Percentiles rank a stretch among this genome's conserved stretches.
Evolutionary conservation across 495 filamentous ascomycete genomes (phyloP).

Genomic region (Zalerion maritima): DNA sequence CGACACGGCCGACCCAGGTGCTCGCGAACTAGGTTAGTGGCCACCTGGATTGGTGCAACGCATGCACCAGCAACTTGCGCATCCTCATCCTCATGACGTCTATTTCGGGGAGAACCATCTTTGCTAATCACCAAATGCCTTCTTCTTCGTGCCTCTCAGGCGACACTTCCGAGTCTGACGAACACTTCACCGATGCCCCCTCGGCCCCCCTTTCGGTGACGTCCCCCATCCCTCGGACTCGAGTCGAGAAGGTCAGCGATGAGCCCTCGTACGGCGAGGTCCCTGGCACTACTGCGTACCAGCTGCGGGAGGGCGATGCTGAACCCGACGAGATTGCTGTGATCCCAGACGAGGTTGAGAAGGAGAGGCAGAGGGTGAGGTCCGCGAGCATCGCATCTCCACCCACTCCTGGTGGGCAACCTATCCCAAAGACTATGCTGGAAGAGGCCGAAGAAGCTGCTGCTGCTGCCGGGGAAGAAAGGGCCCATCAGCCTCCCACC

Average conservation of each 20-base stretch:
- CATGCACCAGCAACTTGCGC: neutral
- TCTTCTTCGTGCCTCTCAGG: constrained; percentile 2
- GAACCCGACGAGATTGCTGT: constrained; percentile 56
- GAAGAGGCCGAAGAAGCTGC: constrained; percentile 30
- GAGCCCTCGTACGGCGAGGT: constrained; percentile 68
- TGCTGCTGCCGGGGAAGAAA: too few relatives aligned
- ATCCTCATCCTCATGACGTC: constrained; percentile 2
- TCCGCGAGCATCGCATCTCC: constrained; percentile 8
- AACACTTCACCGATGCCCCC: constrained; percentile 84
- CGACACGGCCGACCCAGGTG: constrained; percentile 62
- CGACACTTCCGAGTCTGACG: constrained; percentile 61
- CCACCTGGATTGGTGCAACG: neutral
- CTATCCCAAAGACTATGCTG: constrained; percentile 34
- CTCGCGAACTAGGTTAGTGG: constrained; percentile 61
- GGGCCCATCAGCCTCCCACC: too few relatives aligned
- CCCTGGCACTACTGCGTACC: constrained; percentile 67
- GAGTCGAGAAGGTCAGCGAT: constrained; percentile 63
- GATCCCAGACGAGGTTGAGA: constrained; percentile 29
- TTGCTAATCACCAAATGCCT: constrained; percentile 6
- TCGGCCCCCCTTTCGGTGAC: constrained; percentile 46
- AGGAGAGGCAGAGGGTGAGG: constrained; percentile 10
- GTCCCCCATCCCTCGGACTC: constrained; percentile 60
- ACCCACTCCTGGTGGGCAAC: constrained; percentile 24
- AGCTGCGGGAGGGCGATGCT: constrained; percentile 65
- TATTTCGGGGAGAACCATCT: constrained; percentile 4